phyloP scores from a whole-genome alignment of 2,329 filamentous ascomycete genomes.

The Penicillium olsonii region DNA sequence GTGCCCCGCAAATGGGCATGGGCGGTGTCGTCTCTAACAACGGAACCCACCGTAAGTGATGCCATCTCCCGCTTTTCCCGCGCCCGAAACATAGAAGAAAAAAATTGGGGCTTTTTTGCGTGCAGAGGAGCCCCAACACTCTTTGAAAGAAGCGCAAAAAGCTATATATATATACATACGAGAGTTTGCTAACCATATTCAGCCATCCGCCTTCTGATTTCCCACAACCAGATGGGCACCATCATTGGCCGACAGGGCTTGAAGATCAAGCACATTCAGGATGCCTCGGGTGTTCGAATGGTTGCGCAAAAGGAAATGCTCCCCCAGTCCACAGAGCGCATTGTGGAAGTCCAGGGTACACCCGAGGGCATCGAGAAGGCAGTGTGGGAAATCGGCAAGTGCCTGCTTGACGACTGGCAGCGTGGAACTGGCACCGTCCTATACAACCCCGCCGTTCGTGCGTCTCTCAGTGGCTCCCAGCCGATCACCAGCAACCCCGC shows the following conservation, averaged over 20 bases:
- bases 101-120: background rate
- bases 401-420: conserved; percentile 95
- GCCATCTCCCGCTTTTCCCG: conserved; percentile 3
- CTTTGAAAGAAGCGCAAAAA: background rate
- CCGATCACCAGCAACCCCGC: conserved; percentile 55
- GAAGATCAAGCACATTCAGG: conserved; percentile 99
- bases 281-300: conserved; percentile 95
- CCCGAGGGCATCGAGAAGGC: conserved; percentile 95
- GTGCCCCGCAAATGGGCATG: conserved; percentile 94
- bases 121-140: background rate
- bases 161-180: background rate
- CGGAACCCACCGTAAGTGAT: conserved; percentile 85
- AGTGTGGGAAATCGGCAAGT: conserved; percentile 98
- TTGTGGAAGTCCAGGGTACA: conserved; percentile 94
- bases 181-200: conserved; percentile 19
- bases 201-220: conserved; percentile 98
- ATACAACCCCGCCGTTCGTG: conserved; percentile 94
- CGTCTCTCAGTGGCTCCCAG: conserved; percentile 65
- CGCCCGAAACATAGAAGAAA: background rate
- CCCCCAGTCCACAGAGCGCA: conserved; percentile 95
- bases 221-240: conserved; percentile 99
- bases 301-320: conserved; percentile 99
- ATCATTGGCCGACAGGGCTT: conserved; percentile 95
- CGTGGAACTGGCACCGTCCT: conserved; percentile 94
- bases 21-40: conserved; percentile 83